A percentile compares a stretch with the other conserved stretches of the same genome.
These are phyloP conservation scores for Gastrodia elata DNA, from an alignment of 106 monocot species.

Conservation along the genomic window DNA sequence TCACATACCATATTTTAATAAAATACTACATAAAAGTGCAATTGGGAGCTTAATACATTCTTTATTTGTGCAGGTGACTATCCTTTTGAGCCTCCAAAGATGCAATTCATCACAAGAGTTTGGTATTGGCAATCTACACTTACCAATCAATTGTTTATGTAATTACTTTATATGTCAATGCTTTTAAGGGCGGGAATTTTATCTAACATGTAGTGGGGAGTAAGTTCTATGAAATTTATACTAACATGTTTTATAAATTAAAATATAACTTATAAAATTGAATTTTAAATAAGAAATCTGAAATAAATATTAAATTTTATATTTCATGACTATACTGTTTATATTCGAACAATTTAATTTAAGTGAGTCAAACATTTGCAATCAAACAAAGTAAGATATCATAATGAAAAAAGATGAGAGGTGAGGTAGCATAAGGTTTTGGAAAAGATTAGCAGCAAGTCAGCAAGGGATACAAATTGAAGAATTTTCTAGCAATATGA, in stretches of 20 bases:
- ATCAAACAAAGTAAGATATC: not conserved
- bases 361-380: not conserved
- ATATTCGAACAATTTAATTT: not conserved
- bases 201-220: not conserved
- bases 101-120: slow-evolving; percentile 96
- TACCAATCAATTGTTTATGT: not conserved
- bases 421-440: not conserved
- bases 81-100: slow-evolving; percentile 98
- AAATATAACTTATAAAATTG: not conserved
- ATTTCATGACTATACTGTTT: not conserved
- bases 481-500: too few species aligned
- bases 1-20: not conserved
- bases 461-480: not conserved
- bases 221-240: not conserved
- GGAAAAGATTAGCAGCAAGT: not conserved
- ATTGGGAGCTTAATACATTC: not conserved
- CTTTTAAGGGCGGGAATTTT: not conserved
- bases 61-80: slow-evolving; percentile 68
- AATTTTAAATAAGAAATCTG: not conserved
- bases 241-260: not conserved
- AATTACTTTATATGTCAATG: not conserved
- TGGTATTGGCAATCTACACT: slow-evolving; percentile 44
- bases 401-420: not conserved
- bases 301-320: not conserved
- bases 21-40: not conserved